Evolutionary conservation across 495 filamentous ascomycete genomes (phyloP).

Genomic region (Penicillium herquei): DNA sequence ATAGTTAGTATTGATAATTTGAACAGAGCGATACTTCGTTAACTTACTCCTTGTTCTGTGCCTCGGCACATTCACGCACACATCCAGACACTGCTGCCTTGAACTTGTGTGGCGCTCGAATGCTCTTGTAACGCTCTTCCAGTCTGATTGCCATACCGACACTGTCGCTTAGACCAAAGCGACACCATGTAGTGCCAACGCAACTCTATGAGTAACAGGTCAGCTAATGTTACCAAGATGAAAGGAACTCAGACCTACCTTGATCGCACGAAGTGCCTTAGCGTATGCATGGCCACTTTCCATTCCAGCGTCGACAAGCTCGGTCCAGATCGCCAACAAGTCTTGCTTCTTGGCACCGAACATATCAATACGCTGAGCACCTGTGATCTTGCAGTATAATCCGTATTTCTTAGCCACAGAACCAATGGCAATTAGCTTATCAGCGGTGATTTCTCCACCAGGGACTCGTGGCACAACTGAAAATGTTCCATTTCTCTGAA

Average conservation of each 20-base stretch:
- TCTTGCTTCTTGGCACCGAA: conserved; percentile 94
- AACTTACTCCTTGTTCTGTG: conserved; percentile 87
- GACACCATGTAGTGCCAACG: conserved; percentile 93
- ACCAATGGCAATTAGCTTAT: conserved; percentile 86
- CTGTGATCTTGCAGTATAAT: conserved; percentile 94
- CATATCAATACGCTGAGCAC: conserved; percentile 93
- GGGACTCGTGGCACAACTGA: conserved; percentile 84
- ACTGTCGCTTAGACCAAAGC: conserved; percentile 90
- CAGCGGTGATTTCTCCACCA: conserved; percentile 88
- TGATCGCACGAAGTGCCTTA: conserved; percentile 88
- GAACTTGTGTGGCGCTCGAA: conserved; percentile 88
- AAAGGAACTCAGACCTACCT: conserved; percentile 37
- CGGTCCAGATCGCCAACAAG: conserved; percentile 83
- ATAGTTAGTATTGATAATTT: conserved; percentile 6
- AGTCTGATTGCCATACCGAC: conserved; percentile 95
- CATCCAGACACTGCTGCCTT: conserved; percentile 93
- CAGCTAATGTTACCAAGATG: neutral
- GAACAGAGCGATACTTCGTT: too few relatives aligned
- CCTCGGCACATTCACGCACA: conserved; percentile 92
- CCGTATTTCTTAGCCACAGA: conserved; percentile 85
- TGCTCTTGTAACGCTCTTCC: conserved; percentile 93
- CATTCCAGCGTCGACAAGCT: conserved; percentile 85
- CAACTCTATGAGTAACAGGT: conserved; percentile 55
- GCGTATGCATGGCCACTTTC: conserved; percentile 95
- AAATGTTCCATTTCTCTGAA: conserved; percentile 92